Base-by-base conservation (phyloP, 257 asterid genomes). In the Cinchona pubescens region DNA sequence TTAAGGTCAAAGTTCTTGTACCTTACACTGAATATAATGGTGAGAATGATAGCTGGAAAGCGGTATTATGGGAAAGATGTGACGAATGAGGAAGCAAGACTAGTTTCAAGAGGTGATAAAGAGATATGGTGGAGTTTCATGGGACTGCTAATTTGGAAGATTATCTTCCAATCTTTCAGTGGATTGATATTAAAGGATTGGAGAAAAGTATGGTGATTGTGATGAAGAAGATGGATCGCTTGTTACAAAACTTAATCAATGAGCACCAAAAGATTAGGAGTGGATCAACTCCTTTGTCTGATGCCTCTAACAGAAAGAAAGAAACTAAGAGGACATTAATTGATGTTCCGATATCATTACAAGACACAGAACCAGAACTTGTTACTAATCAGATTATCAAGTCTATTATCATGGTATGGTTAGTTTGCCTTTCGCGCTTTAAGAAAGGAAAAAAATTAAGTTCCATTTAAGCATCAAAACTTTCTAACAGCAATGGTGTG, bases 21-120 rank as follows among this genome's bases (percentile, higher is more conserved):
- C 67, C 32, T 79, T 55, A 45, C 81, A 1, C 80, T 79, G 14
- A 84, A 84, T 13, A 77, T 73, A 46, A 58, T 79, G n/a, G 79
- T 67, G 79, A 79, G 86, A 42, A 84, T 82, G 81, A 12, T 77
- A 7, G 79, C 79, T 0, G 79, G 81, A 37, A 84, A 82, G 51
- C 51, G 86, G 16, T 84, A 76, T 21, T 84, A 49, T 35, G 82
- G 82, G 9, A 77, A 76, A 34, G 75, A 74, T 1, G 77, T 23
- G 37, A 72, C 43, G 74, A 75, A 66, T 1, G 79, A 73, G 68
- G 83, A 84, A 74, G 79, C 79, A 21, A 78, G 65, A 35, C n/a
- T 65, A 11, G 60, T 78, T 81, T 48, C 62, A 63, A 32, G 77
- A 61, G 16, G 37, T 80, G 25, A 69, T 79, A 0, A 63, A 45